Base-by-base conservation (phyloP, 345 rosid genomes). In the Eutrema heterophyllum region DNA sequence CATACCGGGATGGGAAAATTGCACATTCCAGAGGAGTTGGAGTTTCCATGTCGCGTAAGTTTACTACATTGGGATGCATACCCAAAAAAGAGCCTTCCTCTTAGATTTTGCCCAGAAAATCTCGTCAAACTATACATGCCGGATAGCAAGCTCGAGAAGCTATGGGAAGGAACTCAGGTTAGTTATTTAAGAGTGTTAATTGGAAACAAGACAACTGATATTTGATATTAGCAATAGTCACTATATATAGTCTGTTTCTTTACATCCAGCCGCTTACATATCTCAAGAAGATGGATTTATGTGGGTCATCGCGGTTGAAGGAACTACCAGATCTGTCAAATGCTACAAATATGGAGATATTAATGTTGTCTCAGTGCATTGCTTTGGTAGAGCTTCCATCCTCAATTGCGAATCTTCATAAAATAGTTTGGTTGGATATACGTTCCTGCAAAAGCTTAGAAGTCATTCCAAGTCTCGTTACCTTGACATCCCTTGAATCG, bases 221-320 rank as follows among this genome's bases (percentile, higher is more conserved):
- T 38, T 30, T 4, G 7, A 30, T 30, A 30, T 30, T 30, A 6
- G 33, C 5, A 30, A 30, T 30, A 30, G 0, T 30, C 6, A 30
- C 33, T 14, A 29, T 16, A 7, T 9, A 18, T 18, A 18, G 21
- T 71, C 64, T 75, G 16, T 5, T 50, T 18, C 24, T 4, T 57
- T 9, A 27, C 9, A 15, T 63, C 18, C 67, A 80, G 81, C 29
- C 12, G 21, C 55, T 68, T 36, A 15, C 3, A 14, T 77, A 68
- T 18, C 49, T 80, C 33, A 76, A 52, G 57, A 10, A 10, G 41
- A 30, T 83, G 13, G 12, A 63, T 15, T 50, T 80, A 1, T 0
- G 6, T 1, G 0, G 6, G 1, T 80, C 68, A 7, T 1, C 1
- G 12, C 5, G 41, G 7, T 63, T 63, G 53, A 63, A 44, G 14